Conservation (phyloP, 2,329 filamentous ascomycete genomes). For the Davidsoniella neocaledoniae region DNA sequence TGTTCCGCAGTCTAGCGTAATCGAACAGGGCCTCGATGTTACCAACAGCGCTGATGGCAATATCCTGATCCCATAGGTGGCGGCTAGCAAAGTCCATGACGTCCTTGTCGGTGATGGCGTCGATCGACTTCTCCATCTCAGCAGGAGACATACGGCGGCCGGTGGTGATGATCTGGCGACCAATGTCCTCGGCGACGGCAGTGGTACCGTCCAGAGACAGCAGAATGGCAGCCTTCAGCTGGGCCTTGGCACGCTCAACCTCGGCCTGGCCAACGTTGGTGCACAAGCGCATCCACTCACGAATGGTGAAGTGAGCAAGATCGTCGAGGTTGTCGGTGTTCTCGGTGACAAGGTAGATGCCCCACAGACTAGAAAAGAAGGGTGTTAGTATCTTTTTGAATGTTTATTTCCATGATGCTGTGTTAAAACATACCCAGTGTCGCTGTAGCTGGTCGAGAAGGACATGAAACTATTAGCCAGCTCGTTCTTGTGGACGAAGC, state of each 20-base stretch:
- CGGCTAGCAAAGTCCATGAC: conserved; percentile 91
- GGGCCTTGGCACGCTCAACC: conserved; percentile 95
- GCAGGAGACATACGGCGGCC: conserved; percentile 78
- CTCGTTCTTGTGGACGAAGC: conserved; percentile 82
- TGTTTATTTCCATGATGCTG: not conserved
- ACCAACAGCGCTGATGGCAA: conserved; percentile 85
- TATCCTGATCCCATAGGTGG: conserved; percentile 94
- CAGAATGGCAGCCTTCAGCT: conserved; percentile 96
- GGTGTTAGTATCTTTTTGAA: not conserved
- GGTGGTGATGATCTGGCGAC: conserved; percentile 94
- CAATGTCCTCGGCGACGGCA: conserved; percentile 93
- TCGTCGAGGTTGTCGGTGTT: conserved; percentile 79
- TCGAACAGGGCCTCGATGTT: conserved; percentile 74
- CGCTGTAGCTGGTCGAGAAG: conserved; percentile 98
- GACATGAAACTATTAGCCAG: conserved; percentile 99
- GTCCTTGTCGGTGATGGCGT: conserved; percentile 82
- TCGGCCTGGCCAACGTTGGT: conserved; percentile 77
- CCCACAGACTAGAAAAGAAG: conserved; percentile 61
- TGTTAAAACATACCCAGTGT: conserved; percentile 62
- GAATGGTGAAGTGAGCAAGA: conserved; percentile 93
- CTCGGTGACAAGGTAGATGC: conserved; percentile 95
- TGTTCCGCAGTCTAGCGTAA: conserved; percentile 63
- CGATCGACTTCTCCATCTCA: conserved; percentile 87
- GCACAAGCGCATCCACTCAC: conserved; percentile 93
- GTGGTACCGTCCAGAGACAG: conserved; percentile 95